phyloP scores from a whole-genome alignment of 768 basidiomycete genomes.

The Boletus fagicola region DNA sequence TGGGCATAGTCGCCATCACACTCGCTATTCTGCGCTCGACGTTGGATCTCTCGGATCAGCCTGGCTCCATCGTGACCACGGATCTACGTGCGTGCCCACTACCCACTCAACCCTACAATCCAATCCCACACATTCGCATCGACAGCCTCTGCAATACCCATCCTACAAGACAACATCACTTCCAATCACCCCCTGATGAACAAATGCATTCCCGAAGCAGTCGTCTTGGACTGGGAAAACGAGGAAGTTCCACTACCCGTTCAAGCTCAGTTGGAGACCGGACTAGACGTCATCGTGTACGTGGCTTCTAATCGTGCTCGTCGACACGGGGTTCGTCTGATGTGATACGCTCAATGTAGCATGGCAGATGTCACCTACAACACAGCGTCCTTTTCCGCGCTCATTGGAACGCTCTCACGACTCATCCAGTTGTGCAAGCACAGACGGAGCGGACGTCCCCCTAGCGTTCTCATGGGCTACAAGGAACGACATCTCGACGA shows the following conservation, averaged over 20 bases:
- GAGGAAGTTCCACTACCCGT: slow-evolving; percentile 49
- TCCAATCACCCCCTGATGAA: slow-evolving; percentile 40
- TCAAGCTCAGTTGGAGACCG: slow-evolving; percentile 34
- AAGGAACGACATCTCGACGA: slow-evolving; percentile 83
- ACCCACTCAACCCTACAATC: background rate
- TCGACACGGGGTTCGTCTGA: background rate
- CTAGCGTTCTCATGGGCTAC: slow-evolving; percentile 71
- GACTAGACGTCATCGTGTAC: slow-evolving; percentile 70
- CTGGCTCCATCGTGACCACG: slow-evolving; percentile 53
- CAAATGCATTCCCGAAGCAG: slow-evolving; percentile 30
- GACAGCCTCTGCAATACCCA: slow-evolving; percentile 75
- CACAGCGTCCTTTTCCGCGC: slow-evolving; percentile 75
- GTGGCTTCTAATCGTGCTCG: slow-evolving; percentile 24
- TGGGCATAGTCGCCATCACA: slow-evolving; percentile 72
- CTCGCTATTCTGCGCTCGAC: slow-evolving; percentile 56
- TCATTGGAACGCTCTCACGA: slow-evolving; percentile 62
- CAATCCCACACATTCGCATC: background rate
- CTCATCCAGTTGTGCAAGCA: slow-evolving; percentile 37
- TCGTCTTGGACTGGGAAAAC: slow-evolving; percentile 76
- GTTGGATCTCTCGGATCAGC: slow-evolving; percentile 14
- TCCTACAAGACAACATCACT: slow-evolving; percentile 70
- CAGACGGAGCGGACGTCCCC: slow-evolving; percentile 29
- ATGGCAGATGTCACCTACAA: slow-evolving; percentile 96
- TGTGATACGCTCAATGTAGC: slow-evolving; percentile 37
- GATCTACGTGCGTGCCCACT: slow-evolving; percentile 60